Evolutionary conservation across 495 filamentous ascomycete species (phyloP).

Genomic region (Jackrogersella multiformis): DNA sequence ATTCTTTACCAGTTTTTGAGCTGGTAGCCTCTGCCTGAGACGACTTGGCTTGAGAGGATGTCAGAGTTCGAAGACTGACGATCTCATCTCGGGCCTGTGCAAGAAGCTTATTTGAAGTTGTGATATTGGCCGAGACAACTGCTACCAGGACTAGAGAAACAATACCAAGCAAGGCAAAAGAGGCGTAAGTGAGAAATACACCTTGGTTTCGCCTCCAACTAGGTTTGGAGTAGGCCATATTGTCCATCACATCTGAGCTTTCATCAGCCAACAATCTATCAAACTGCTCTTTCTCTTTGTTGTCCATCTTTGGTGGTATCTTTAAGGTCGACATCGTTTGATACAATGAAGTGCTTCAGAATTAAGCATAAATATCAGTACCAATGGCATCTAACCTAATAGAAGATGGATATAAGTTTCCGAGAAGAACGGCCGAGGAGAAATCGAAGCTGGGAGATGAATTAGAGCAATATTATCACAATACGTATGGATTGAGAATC

Average conservation of each 20-base stretch:
- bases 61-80: background rate
- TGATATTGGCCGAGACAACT: background rate
- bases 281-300: conserved; percentile 3
- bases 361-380: background rate
- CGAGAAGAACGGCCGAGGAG: background rate
- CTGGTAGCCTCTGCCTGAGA: background rate
- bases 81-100: background rate
- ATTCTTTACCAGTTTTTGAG: background rate
- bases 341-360: background rate
- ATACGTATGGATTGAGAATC: too few species aligned
- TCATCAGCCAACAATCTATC: background rate
- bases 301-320: background rate
- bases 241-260: background rate
- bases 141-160: background rate
- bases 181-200: background rate
- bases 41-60: background rate
- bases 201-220: background rate
- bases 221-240: background rate
- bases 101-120: background rate
- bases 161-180: background rate
- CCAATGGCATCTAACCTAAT: background rate
- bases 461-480: too few species aligned
- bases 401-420: background rate
- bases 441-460: too few species aligned
- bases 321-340: background rate